Evolutionary conservation across 306 rosid species (phyloP).

Genomic region (Morella rubra): DNA sequence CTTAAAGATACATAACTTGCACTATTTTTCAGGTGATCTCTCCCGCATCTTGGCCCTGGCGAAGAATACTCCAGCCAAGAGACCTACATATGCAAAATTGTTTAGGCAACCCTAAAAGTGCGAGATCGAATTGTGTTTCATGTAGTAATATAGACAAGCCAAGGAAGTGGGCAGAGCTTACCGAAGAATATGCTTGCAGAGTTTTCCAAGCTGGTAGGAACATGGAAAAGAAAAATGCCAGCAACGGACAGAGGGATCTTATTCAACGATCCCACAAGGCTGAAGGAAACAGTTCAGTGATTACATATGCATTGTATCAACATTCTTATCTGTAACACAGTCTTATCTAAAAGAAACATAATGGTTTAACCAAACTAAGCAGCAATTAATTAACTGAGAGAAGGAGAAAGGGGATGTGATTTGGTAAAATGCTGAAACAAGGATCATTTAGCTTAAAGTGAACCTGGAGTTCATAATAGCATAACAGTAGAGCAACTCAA

Average conservation of each 20-base stretch:
- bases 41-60: slow-evolving; percentile 92
- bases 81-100: slow-evolving; percentile 57
- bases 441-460: not conserved
- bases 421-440: not conserved
- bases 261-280: slow-evolving; percentile 96
- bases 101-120: slow-evolving; percentile 25
- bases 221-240: slow-evolving; percentile 86
- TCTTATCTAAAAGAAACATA: slow-evolving; percentile 11
- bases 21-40: slow-evolving; percentile 45
- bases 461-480: not conserved
- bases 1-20: slow-evolving; percentile 3
- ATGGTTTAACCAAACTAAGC: not conserved
- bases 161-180: slow-evolving; percentile 37
- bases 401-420: not conserved
- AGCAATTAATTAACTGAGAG: not conserved
- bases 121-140: slow-evolving; percentile 13
- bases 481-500: slow-evolving; percentile 4
- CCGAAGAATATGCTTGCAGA: slow-evolving; percentile 88
- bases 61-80: slow-evolving; percentile 89
- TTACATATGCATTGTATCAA: slow-evolving; percentile 20
- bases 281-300: slow-evolving; percentile 43
- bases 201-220: slow-evolving; percentile 94
- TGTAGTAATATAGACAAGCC: not conserved
- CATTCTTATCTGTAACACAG: not conserved
- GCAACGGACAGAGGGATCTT: slow-evolving; percentile 96